A percentile compares a stretch with the other conserved stretches of the same genome.
Conservation (phyloP, 345 rosid species). For the Populus nigra region DNA sequence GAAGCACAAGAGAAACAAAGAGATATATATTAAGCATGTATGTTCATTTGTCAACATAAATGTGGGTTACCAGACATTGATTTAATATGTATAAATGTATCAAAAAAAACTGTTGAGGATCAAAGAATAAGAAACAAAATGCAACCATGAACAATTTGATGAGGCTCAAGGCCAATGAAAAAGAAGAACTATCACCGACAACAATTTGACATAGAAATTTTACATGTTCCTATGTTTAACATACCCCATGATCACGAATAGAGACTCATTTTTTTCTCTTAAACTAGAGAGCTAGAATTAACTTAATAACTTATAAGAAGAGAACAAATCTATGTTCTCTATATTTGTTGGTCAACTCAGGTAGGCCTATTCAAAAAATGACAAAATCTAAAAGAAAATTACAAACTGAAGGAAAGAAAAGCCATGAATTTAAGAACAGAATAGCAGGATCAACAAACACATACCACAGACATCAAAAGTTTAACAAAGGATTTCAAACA, state of each 20-base stretch:
- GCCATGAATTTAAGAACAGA: not conserved
- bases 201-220: too few species aligned
- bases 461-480: not conserved
- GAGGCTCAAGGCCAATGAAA: not conserved
- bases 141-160: not conserved
- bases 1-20: conserved; percentile 16
- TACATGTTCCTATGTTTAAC: not conserved
- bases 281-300: not conserved
- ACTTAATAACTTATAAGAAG: not conserved
- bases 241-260: not conserved
- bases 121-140: not conserved
- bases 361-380: not conserved
- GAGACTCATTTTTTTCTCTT: not conserved
- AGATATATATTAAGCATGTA: conserved; percentile 12
- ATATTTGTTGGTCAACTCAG: not conserved
- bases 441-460: not conserved
- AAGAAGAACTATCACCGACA: not conserved
- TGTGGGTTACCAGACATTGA: not conserved
- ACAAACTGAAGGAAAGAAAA: not conserved
- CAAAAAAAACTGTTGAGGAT: not conserved
- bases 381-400: not conserved
- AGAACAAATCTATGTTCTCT: not conserved
- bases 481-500: not conserved
- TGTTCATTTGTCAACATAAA: not conserved
- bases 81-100: not conserved